These are phyloP conservation scores for Pseudofabraea citricarpa DNA, from an alignment of 2,329 filamentous ascomycete genomes.

Conservation along the genomic window DNA sequence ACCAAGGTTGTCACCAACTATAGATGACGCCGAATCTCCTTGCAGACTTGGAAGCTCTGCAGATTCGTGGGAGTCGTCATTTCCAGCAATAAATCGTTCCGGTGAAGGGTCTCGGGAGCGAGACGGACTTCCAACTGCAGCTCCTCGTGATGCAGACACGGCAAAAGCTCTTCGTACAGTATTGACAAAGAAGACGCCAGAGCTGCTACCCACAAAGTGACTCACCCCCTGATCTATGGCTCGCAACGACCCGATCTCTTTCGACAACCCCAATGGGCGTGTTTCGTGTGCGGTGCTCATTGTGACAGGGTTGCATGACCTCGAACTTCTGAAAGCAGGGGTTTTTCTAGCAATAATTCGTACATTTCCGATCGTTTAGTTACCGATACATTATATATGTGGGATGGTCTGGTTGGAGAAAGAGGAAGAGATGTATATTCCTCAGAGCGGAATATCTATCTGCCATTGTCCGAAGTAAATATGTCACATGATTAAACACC, in stretches of 20 bases:
- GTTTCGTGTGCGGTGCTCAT: background rate
- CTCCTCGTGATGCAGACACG: slow-evolving; percentile 13
- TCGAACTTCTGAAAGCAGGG: too few species aligned
- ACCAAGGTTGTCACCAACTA: slow-evolving; percentile 14
- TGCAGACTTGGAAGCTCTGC: background rate
- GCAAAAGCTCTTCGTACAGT: slow-evolving; percentile 48
- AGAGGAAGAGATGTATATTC: too few species aligned
- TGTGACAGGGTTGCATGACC: too few species aligned
- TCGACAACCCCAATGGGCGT: background rate
- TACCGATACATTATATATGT: too few species aligned
- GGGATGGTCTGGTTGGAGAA: too few species aligned
- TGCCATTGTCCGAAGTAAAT: too few species aligned
- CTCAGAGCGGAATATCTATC: too few species aligned
- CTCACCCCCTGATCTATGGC: slow-evolving; percentile 19
- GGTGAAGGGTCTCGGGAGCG: background rate
- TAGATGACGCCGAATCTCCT: too few species aligned
- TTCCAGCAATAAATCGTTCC: background rate
- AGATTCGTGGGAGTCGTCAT: background rate
- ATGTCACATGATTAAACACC: too few species aligned
- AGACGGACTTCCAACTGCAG: background rate
- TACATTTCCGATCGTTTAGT: too few species aligned
- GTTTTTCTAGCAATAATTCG: too few species aligned
- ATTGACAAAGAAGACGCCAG: slow-evolving; percentile 48
- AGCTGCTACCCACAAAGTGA: slow-evolving; percentile 47
- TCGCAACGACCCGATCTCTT: background rate